A percentile compares a stretch with the other conserved stretches of the same genome.
Conservation (phyloP, 306 rosid species). For the Casuarina glauca region DNA sequence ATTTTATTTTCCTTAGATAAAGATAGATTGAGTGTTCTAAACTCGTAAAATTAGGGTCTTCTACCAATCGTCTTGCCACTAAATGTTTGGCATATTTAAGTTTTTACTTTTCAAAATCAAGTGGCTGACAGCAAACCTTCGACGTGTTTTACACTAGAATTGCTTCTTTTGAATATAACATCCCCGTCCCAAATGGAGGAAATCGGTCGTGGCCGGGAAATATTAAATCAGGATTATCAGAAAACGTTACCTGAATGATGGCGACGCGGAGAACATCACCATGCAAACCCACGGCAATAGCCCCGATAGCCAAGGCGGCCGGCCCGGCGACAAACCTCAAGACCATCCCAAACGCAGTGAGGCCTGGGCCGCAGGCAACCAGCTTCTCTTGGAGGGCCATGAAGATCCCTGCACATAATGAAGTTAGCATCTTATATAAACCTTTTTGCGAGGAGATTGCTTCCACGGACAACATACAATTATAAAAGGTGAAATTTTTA, state of each 20-base stretch:
- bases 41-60: too few relatives aligned
- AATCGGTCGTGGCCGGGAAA: too few relatives aligned
- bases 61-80: too few relatives aligned
- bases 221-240: background rate
- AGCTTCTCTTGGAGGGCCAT: conserved; percentile 88
- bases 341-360: conserved; percentile 61
- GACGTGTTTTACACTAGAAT: background rate
- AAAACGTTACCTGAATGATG: conserved; percentile 64
- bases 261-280: conserved; percentile 81
- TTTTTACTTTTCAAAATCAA: background rate
- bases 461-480: too few relatives aligned
- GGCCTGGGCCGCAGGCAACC: conserved; percentile 67
- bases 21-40: too few relatives aligned
- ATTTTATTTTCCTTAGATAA: too few relatives aligned
- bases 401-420: conserved; percentile 66
- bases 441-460: too few relatives aligned
- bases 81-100: too few relatives aligned
- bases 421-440: too few relatives aligned
- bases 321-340: conserved; percentile 93
- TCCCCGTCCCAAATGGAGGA: too few relatives aligned
- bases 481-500: too few relatives aligned
- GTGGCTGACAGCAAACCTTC: background rate
- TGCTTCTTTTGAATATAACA: too few relatives aligned
- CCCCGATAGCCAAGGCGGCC: conserved; percentile 83
- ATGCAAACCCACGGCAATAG: conserved; percentile 70